Evolutionary conservation across 208 protist species (phyloP), one percentile per base, ranked within the genome.

Genomic region (Leishmania turanica): DNA sequence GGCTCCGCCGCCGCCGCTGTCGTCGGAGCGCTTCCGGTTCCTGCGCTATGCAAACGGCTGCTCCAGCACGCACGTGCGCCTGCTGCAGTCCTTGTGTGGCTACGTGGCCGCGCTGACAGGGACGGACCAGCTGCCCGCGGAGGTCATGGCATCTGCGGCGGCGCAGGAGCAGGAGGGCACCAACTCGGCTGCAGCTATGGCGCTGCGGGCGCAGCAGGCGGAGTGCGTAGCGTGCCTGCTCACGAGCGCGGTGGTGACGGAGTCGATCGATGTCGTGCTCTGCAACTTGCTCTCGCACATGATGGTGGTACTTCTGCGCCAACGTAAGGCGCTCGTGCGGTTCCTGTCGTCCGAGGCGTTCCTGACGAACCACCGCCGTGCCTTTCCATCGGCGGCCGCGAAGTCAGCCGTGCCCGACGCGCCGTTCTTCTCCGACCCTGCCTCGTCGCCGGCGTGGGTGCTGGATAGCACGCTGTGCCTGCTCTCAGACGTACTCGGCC

Each of bases 1-100:
- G 17, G 15, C 77, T 17, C 76, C 70, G 56, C 75, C 76, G 27
- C 81, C 81, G 60, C 71, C 78, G 19, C 84, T 97, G 31, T 73
- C 80, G 8, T 78, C 84, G 19, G 92, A 96, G 82, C 78, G 86
- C 58, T 96, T 92, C 77, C 85, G 83, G 53, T 97, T 96, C 78
- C 81, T 96, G 62, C 92, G 94, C 31, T 93, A 95, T 79, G 81
- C 90, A 49, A 96, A 94, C 84, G 91, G 94, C 71, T 96, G 91
- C 84, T 91, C 91, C 21, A 85, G 71, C 53, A 86, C 89, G 34
- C 87, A 92, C 62, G 80, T 81, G 31, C 78, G 92, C 53, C 78
- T 97, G 47, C 53, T 94, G 64, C 79, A 79, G 53, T 92, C 94
- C 13, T 72, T 97, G 31, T 75, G 94, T 45, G 84, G 87, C 60